phyloP scores from a whole-genome alignment of 2,329 filamentous ascomycete genomes.

The Plectosphaerella sp. region DNA sequence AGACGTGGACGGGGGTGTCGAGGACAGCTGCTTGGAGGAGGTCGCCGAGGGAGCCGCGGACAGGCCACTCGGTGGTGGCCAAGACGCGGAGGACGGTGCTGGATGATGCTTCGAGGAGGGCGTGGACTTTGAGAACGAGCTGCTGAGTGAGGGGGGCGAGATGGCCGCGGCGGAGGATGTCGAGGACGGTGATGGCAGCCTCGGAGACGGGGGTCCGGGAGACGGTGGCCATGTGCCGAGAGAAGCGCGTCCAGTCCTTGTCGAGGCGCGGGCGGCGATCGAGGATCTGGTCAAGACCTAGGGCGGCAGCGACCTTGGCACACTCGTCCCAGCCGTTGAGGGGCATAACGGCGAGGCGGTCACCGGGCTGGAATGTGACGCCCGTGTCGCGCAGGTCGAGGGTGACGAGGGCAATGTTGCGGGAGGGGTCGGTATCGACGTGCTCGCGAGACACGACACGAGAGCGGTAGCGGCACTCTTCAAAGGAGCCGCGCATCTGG shows the following conservation, averaged over 20 bases:
- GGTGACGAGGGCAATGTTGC: slow-evolving; percentile 44
- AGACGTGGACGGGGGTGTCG: slow-evolving; percentile 42
- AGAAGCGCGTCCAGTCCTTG: slow-evolving; percentile 41
- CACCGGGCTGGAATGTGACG: slow-evolving; percentile 48
- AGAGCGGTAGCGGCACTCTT: slow-evolving; percentile 47
- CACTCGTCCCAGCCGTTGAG: slow-evolving; percentile 51
- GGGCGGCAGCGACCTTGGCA: slow-evolving; percentile 46
- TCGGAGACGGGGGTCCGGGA: slow-evolving; percentile 7
- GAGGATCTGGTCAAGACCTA: slow-evolving; percentile 42
- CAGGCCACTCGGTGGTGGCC: slow-evolving; percentile 46
- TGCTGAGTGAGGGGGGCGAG: slow-evolving; percentile 47
- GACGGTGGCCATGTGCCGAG: slow-evolving; percentile 38
- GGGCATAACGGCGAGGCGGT: slow-evolving; percentile 50
- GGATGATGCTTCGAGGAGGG: slow-evolving; percentile 43
- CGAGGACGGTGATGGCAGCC: slow-evolving; percentile 34
- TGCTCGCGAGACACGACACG: slow-evolving; percentile 37
- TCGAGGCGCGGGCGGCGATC: slow-evolving; percentile 33
- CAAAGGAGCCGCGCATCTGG: slow-evolving; percentile 49
- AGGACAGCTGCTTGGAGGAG: slow-evolving; percentile 42
- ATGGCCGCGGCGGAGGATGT: slow-evolving; percentile 46
- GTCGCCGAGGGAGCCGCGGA: slow-evolving; percentile 45
- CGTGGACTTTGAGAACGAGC: slow-evolving; percentile 42
- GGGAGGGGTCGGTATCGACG: slow-evolving; percentile 39
- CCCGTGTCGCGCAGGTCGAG: slow-evolving; percentile 48
- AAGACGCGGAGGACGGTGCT: slow-evolving; percentile 43